phyloP scores from a whole-genome alignment of 129 eudicot genomes.

The Helianthus annuus region DNA sequence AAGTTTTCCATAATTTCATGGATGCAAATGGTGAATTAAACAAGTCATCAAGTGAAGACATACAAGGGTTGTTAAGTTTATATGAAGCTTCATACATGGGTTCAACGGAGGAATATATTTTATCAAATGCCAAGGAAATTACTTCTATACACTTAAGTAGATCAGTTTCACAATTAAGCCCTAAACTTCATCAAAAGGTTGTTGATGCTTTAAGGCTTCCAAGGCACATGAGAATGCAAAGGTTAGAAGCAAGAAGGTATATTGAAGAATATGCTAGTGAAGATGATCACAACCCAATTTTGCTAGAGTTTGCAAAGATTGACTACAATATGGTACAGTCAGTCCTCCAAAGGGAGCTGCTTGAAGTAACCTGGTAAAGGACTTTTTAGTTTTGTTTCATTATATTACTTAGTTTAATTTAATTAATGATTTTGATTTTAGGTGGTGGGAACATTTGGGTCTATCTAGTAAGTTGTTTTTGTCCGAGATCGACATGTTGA shows the following conservation, averaged over 20 bases:
- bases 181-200: slow-evolving; percentile 20
- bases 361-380: slow-evolving; percentile 46
- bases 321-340: slow-evolving; percentile 57
- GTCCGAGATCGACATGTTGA: slow-evolving; percentile 57
- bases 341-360: slow-evolving; percentile 48
- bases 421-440: slow-evolving; percentile 2
- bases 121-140: slow-evolving; percentile 42
- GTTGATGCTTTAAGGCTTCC: slow-evolving; percentile 47
- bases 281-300: slow-evolving; percentile 26
- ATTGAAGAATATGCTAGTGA: slow-evolving; percentile 43
- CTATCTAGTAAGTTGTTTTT: slow-evolving; percentile 37
- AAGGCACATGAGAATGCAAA: slow-evolving; percentile 52
- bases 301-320: slow-evolving; percentile 55
- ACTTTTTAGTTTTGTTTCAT: not conserved
- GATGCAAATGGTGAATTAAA: slow-evolving; percentile 44
- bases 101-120: slow-evolving; percentile 37
- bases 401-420: not conserved
- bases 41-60: slow-evolving; percentile 36
- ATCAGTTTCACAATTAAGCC: slow-evolving; percentile 23
- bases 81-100: slow-evolving; percentile 66
- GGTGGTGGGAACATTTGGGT: slow-evolving; percentile 62
- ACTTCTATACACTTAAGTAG: slow-evolving; percentile 34
- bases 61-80: slow-evolving; percentile 51
- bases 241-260: slow-evolving; percentile 52
- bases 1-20: slow-evolving; percentile 41